These are phyloP conservation scores for Abeoforma whisleri DNA, from an alignment of 78 protist genomes.

Conservation along the genomic window DNA sequence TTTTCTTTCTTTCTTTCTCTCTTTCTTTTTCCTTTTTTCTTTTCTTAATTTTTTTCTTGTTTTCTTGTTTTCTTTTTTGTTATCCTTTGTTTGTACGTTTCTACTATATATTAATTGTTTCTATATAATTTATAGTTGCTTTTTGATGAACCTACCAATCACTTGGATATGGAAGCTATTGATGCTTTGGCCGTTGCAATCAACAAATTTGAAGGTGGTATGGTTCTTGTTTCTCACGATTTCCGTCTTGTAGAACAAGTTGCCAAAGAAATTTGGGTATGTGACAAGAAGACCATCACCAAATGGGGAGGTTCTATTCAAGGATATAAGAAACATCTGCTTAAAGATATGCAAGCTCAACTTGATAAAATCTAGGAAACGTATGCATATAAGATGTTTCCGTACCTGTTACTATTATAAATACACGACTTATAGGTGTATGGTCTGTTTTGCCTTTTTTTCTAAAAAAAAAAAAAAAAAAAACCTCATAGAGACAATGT, in stretches of 20 bases:
- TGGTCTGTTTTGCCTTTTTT: too few species aligned
- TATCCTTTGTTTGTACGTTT: too few species aligned
- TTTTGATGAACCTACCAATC: conserved; percentile 92
- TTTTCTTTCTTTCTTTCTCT: not conserved
- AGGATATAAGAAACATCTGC: conserved; percentile 53
- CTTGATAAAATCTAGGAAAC: not conserved
- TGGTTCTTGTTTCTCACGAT: conserved; percentile 75
- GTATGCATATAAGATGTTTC: too few species aligned
- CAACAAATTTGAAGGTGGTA: conserved; percentile 62
- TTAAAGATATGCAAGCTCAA: not conserved
- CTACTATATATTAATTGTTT: not conserved
- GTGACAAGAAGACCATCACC: conserved; percentile 41
- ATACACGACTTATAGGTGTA: too few species aligned
- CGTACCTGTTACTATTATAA: too few species aligned
- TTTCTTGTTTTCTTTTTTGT: too few species aligned
- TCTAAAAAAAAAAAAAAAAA: too few species aligned
- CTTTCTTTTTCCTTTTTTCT: too few species aligned
- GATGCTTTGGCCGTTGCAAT: conserved; percentile 68
- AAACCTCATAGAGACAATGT: too few species aligned
- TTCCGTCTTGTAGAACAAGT: conserved; percentile 69
- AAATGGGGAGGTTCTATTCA: conserved; percentile 56
- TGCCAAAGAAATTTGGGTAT: conserved; percentile 69
- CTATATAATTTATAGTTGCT: conserved; percentile 45
- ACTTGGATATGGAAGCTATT: conserved; percentile 68
- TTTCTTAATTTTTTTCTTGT: too few species aligned